phyloP scores from a whole-genome alignment of 495 filamentous ascomycete species.

The Xylaria grammica region DNA sequence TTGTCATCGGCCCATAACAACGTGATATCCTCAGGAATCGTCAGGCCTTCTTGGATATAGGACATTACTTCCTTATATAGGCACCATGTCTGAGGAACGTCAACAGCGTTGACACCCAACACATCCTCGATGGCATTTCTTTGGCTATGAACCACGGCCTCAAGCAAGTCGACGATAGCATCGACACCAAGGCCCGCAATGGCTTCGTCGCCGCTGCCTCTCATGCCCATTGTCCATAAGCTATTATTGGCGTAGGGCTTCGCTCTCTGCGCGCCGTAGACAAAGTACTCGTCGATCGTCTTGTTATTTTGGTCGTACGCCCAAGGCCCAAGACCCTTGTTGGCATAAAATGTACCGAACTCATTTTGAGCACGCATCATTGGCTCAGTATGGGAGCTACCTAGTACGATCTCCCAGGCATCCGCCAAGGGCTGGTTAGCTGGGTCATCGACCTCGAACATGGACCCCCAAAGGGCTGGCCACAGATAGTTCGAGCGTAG shows the following conservation, averaged over 20 bases:
- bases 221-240: slow-evolving; percentile 75
- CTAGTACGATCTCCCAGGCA: slow-evolving; percentile 74
- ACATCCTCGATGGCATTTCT: slow-evolving; percentile 61
- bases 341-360: slow-evolving; percentile 60
- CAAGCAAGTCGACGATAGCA: slow-evolving; percentile 60
- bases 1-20: slow-evolving; percentile 80
- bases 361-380: slow-evolving; percentile 76
- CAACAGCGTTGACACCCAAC: slow-evolving; percentile 56
- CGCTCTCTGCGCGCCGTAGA: slow-evolving; percentile 67
- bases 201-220: slow-evolving; percentile 69
- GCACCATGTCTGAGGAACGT: slow-evolving; percentile 74
- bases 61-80: slow-evolving; percentile 74
- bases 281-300: slow-evolving; percentile 69
- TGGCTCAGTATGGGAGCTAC: slow-evolving; percentile 75
- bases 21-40: slow-evolving; percentile 74
- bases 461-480: slow-evolving; percentile 72
- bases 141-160: slow-evolving; percentile 65
- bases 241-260: slow-evolving; percentile 66
- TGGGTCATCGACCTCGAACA: slow-evolving; percentile 73
- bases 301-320: slow-evolving; percentile 69
- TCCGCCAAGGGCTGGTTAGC: slow-evolving; percentile 71
- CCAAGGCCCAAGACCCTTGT: slow-evolving; percentile 58
- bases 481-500: slow-evolving; percentile 76
- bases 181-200: slow-evolving; percentile 59
- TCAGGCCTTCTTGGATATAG: slow-evolving; percentile 68